Conservation (phyloP, 768 basidiomycete genomes). For the Xanthoconium stramineum region DNA sequence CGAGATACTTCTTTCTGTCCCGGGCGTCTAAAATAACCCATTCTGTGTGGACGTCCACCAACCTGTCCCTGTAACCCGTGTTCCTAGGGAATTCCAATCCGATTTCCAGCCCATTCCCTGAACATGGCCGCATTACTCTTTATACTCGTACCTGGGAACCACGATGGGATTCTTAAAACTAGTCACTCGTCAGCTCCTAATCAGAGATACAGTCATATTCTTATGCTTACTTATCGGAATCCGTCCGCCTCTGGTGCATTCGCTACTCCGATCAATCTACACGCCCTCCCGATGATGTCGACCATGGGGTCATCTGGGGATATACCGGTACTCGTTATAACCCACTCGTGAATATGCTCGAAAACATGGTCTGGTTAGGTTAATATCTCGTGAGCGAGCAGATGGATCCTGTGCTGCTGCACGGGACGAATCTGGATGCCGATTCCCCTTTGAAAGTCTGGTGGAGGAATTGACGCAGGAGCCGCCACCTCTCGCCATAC, state of each 20-base stretch:
- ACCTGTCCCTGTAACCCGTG: conserved; percentile 30
- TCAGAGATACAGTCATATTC: background rate
- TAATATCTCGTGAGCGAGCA: conserved; percentile 7
- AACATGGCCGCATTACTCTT: conserved; percentile 8
- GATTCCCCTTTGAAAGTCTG: conserved; percentile 12
- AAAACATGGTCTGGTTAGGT: conserved; percentile 5
- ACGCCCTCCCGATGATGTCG: conserved; percentile 10
- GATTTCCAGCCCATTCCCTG: conserved; percentile 7
- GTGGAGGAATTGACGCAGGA: conserved; percentile 19
- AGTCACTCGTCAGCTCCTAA: background rate
- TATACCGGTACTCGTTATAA: conserved; percentile 11
- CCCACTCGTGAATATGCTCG: conserved; percentile 12
- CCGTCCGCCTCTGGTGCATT: conserved; percentile 10
- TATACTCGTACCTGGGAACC: conserved; percentile 18
- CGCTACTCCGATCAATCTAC: background rate
- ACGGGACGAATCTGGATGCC: conserved; percentile 14
- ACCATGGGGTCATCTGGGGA: conserved; percentile 13
- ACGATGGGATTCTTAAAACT: conserved; percentile 19
- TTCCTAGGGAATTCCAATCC: conserved; percentile 26
- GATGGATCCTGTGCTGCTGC: conserved; percentile 10
- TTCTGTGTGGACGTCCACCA: background rate
- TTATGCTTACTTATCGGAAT: conserved; percentile 11
- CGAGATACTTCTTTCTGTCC: conserved; percentile 5
- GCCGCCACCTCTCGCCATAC: conserved; percentile 20
- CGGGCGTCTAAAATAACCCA: background rate